A percentile compares a stretch with the other conserved stretches of the same genome.
phyloP scores from a whole-genome alignment of 306 rosid genomes.

The Hippophae tibetana region DNA sequence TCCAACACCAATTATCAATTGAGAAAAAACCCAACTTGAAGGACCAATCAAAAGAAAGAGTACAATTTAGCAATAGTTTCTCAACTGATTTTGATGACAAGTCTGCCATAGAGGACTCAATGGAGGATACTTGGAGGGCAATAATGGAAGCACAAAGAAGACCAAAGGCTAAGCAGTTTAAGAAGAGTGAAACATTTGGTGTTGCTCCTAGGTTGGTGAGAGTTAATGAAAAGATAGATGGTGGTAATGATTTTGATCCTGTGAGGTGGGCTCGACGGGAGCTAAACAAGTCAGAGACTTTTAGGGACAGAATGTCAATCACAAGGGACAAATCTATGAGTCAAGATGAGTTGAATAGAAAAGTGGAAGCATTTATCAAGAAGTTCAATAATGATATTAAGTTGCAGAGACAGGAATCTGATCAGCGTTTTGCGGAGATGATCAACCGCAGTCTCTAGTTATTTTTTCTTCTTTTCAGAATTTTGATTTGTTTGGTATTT shows the following conservation, averaged over 20 bases:
- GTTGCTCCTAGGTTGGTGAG: slow-evolving; percentile 25
- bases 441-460: slow-evolving; percentile 28
- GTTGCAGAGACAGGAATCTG: slow-evolving; percentile 72
- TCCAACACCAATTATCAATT: no score
- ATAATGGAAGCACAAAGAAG: slow-evolving; percentile 39
- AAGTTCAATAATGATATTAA: slow-evolving; percentile 49
- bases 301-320: slow-evolving; percentile 43
- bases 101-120: slow-evolving; percentile 20
- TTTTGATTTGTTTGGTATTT: no score
- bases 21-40: slow-evolving; percentile 19
- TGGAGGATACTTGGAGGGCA: slow-evolving; percentile 50
- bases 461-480: no score
- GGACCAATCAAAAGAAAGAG: slow-evolving; percentile 13
- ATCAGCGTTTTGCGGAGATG: slow-evolving; percentile 47
- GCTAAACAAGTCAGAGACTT: slow-evolving; percentile 59
- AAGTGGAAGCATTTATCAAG: slow-evolving; percentile 62
- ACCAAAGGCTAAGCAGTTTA: slow-evolving; percentile 18
- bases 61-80: slow-evolving; percentile 2
- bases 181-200: slow-evolving; percentile 45
- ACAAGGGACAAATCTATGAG: slow-evolving; percentile 61
- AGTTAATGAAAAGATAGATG: slow-evolving; percentile 20
- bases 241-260: slow-evolving; percentile 16
- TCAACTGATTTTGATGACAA: slow-evolving; percentile 2
- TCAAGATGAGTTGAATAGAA: slow-evolving; percentile 50
- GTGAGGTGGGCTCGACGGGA: slow-evolving; percentile 53